Percentiles rank a stretch among this genome's conserved stretches.
These are phyloP conservation scores for Hypoxylon rickii DNA, from an alignment of 495 filamentous ascomycete species.

Conservation along the genomic window DNA sequence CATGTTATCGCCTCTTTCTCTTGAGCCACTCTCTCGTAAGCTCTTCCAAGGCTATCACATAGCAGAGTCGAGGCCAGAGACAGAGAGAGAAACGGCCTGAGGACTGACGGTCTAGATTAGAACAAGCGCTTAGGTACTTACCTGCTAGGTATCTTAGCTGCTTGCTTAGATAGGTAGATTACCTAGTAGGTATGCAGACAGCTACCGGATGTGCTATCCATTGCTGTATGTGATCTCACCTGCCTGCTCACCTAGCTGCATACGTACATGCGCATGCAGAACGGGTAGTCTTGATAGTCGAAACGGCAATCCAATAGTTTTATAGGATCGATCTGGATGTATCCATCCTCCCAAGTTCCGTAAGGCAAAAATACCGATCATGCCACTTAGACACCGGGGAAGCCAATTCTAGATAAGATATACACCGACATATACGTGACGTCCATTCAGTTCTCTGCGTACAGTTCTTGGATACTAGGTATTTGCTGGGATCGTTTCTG, in stretches of 20 bases:
- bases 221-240: conserved; percentile 20
- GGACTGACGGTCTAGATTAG: no score
- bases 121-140: no score
- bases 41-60: background rate
- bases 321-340: conserved; percentile 19
- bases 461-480: no score
- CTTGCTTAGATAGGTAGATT: conserved; percentile 7
- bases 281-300: conserved; percentile 20
- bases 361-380: background rate
- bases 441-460: no score
- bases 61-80: no score
- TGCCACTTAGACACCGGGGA: background rate
- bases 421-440: no score
- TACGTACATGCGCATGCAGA: conserved; percentile 29
- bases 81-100: no score
- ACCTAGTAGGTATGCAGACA: background rate
- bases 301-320: conserved; percentile 17
- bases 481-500: no score
- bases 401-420: background rate
- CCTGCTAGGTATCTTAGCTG: no score
- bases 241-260: conserved; percentile 14
- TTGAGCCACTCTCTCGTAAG: no score
- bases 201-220: background rate
- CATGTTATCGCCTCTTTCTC: conserved; percentile 6
- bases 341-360: background rate